A percentile compares a stretch with the other conserved stretches of the same genome.
Conservation (phyloP, 129 eudicot species). For the sunflower (Helianthus annuus) region HanXRQr2.0-SUNRISE NC_035441.2:106038591-106039090, state of each 20-base stretch:
- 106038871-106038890: constrained; percentile 2
- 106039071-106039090: background rate
- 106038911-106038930: background rate
- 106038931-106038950: too few relatives aligned
- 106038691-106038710: constrained; percentile 28
- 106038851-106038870: constrained; percentile 21
- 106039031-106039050: too few relatives aligned
- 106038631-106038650: background rate
- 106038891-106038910: background rate
- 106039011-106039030: too few relatives aligned
- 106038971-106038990: background rate
- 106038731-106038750: constrained; percentile 39
- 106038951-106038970: too few relatives aligned
- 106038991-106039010: background rate
- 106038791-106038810: constrained; percentile 24
- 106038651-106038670: constrained; percentile 27
- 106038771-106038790: constrained; percentile 40
- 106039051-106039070: background rate
- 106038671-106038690: constrained; percentile 30
- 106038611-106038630: constrained; percentile 12
- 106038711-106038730: constrained; percentile 36
- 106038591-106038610: constrained; percentile 23
- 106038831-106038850: constrained; percentile 30
- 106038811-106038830: constrained; percentile 26
- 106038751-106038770: constrained; percentile 34